Percentiles rank a stretch among this genome's conserved stretches.
Conservation (phyloP, 345 rosid species). For the Lepidium sativum region DNA sequence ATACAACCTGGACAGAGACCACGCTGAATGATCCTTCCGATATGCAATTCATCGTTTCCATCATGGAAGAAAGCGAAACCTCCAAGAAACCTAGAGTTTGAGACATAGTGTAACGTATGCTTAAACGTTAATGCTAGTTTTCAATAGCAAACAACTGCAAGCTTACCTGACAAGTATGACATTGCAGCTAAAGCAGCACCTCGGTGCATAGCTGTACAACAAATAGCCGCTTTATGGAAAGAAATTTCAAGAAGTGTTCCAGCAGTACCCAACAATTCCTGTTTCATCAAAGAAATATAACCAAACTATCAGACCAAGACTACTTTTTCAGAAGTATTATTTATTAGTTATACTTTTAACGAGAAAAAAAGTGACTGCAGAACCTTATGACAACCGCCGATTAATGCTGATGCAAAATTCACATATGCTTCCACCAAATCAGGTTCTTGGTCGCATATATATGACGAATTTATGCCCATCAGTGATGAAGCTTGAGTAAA, state of each 20-base stretch:
- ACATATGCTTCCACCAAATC: slow-evolving; percentile 93
- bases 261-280: slow-evolving; percentile 74
- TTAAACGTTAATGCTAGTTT: not conserved
- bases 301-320: not conserved
- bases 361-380: slow-evolving; percentile 14
- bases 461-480: slow-evolving; percentile 79
- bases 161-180: slow-evolving; percentile 87
- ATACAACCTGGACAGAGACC: slow-evolving; percentile 58
- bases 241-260: slow-evolving; percentile 79
- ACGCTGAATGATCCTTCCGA: slow-evolving; percentile 66
- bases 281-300: slow-evolving; percentile 13
- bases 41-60: slow-evolving; percentile 42
- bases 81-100: slow-evolving; percentile 68
- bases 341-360: not conserved
- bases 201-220: slow-evolving; percentile 99
- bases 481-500: slow-evolving; percentile 77
- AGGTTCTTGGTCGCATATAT: slow-evolving; percentile 96
- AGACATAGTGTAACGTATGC: not conserved
- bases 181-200: slow-evolving; percentile 95
- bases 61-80: slow-evolving; percentile 47
- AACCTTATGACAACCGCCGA: slow-evolving; percentile 76
- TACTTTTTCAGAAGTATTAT: not conserved
- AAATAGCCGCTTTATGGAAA: slow-evolving; percentile 94
- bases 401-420: slow-evolving; percentile 73
- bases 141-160: not conserved